Base-by-base conservation (phyloP, 768 basidiomycete genomes). In the Astraeus odoratus region DNA sequence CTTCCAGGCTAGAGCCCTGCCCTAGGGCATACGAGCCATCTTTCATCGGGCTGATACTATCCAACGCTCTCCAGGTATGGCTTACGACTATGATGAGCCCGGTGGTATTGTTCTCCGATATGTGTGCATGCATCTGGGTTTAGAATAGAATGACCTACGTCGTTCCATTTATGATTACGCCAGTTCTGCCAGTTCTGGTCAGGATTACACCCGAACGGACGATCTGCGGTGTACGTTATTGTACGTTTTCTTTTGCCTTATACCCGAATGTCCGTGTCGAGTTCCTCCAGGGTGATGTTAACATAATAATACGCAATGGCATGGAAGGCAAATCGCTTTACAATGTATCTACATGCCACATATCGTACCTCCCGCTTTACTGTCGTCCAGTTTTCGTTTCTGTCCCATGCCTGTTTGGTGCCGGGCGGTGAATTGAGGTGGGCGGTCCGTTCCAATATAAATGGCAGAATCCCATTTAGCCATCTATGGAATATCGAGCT, bases 391-490 rank as follows among this genome's bases (percentile, higher is more conserved):
- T 24, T 31, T 12, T 31, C n/a, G 12, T n/a, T 31, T 7, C 13
- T 13, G 27, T n/a, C 5, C 4, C n/a, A 5, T 31, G 12, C 10
- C 5, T 31, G 30, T n/a, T 12, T n/a, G 30, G 10, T 4, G 30
- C 4, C 30, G 30, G n/a, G 10, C 30, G 30, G 30, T 31, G 30
- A 31, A 39, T 23, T 24, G 16, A 3, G 22, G 25, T 20, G 29
- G 22, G 48, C 53, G 47, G 48, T 51, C 42, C 24, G 30, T 35
- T 33, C 10, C 39, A 25, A 20, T 19, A 15, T 19, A n/a, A n/a
- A n/a, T n/a, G n/a, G n/a, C 22, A 30, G 43, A 39, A 13, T 16
- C 18, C 45, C 57, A 55, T 62, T 37, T 59, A 53, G 16, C 60
- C 56, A 33, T 50, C 50, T 61, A 36, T 49, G 51, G 60, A 24